Evolutionary conservation across 2,329 filamentous ascomycete species (phyloP), one percentile per base, ranked within the genome.

Genomic region (Chrysosporium keratinophilum): DNA sequence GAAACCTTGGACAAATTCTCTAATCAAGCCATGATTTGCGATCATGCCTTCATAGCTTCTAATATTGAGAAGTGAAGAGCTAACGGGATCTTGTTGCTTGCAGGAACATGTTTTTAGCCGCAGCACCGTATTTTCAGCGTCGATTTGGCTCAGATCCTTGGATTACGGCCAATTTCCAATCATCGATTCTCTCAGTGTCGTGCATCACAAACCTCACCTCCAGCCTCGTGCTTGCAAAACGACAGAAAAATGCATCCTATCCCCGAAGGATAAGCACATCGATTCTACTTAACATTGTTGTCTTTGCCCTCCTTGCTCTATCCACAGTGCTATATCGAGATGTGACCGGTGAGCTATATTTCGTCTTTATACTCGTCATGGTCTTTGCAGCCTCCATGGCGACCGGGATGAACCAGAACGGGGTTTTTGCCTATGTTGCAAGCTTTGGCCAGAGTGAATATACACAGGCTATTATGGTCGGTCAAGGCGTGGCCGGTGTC

Each of bases 81-180:
- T 53, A 19, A 40, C 41, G 20, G 5, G 9, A 14, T 28, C 17
- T 46, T 64, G 40, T 14, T 15, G 37, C n/a, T 42, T 52, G 14
- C 60, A 91, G 88, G 88, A 97, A 97, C 74, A 96, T 96, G 91
- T 96, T 97, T 69, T 81, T 97, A 61, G 91, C 93, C 44, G 89
- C 91, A 7, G 88, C 88, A 1, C 88, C 91, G 3, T 97, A 97
- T 75, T 96, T 97, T 72, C 83, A 90, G 64, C 77, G 76, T 48
- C 88, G 91, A 61, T 95, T 97, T 69, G 73, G 78, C 44, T 76
- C 78, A 56, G 81, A 84, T 65, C 72, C 80, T 52, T 86, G 82
- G 77, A 83, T 94, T 54, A 77, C 84, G 35, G 76, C 81, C 58
- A 87, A 89, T 74, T 97, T 95, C 73, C 91, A 96, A 68, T 85